Evolutionary conservation across 2,329 filamentous ascomycete species (phyloP).

Genomic region (Sarocladium kiliense): DNA sequence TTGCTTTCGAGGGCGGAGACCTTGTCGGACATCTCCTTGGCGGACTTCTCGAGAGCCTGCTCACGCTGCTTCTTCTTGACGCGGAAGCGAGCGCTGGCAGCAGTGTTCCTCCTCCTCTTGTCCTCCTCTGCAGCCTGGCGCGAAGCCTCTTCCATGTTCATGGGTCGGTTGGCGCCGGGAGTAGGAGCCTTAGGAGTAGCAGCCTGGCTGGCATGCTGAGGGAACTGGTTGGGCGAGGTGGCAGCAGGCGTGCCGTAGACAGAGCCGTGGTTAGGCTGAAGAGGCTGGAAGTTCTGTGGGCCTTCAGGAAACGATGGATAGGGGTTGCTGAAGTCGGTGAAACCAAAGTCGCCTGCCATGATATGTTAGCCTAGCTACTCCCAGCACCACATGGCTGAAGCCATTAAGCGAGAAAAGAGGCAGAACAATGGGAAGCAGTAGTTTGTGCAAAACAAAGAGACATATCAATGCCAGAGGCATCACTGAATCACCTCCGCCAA

Average conservation of each 20-base stretch:
- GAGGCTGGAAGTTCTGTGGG: conserved; percentile 39
- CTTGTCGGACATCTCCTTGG: conserved; percentile 80
- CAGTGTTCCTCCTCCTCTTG: conserved; percentile 83
- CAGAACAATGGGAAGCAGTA: not conserved
- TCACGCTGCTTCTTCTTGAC: conserved; percentile 96
- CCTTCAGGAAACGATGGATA: conserved; percentile 46
- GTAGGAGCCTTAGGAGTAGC: conserved; percentile 16
- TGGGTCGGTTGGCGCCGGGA: conserved; percentile 33
- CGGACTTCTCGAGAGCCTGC: conserved; percentile 73
- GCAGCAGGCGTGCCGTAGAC: conserved; percentile 26
- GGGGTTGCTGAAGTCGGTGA: conserved; percentile 47
- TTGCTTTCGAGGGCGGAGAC: conserved; percentile 66
- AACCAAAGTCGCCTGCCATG: conserved; percentile 55
- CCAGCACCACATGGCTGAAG: not conserved
- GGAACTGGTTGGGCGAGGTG: conserved; percentile 20
- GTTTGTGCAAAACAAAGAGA: not conserved
- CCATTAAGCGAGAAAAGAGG: not conserved
- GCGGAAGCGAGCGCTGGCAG: conserved; percentile 81
- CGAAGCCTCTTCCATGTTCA: conserved; percentile 65
- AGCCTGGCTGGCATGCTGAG: conserved; percentile 24
- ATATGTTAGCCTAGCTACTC: conserved; percentile 24
- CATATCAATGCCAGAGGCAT: not conserved
- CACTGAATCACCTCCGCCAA: not conserved
- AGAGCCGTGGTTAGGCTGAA: conserved; percentile 47
- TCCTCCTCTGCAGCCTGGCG: conserved; percentile 79